These are phyloP conservation scores for Colletotrichum higginsianum DNA, from an alignment of 2,329 filamentous ascomycete species.

Conservation along the genomic window DNA sequence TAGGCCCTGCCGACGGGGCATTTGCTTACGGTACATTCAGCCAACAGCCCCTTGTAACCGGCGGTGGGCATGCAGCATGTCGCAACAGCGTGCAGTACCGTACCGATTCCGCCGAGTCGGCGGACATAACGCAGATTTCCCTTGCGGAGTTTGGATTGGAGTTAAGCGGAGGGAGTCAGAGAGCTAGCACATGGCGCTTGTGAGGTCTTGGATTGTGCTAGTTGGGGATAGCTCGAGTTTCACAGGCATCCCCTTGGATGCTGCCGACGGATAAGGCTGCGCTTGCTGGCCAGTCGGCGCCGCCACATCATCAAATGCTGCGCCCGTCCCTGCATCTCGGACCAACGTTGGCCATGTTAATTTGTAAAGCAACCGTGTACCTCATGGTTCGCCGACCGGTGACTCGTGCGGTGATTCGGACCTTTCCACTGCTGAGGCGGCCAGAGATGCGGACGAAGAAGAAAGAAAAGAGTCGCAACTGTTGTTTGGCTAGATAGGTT, in stretches of 20 bases:
- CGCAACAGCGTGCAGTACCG: constrained; percentile 3
- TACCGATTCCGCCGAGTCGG: constrained; percentile 40
- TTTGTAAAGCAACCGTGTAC: constrained; percentile 38
- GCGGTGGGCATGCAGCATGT: constrained; percentile 10
- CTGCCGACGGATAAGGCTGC: constrained; percentile 41
- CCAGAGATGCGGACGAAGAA: constrained; percentile 3
- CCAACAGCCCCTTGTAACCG: constrained; percentile 14
- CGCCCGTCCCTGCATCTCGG: constrained; percentile 32
- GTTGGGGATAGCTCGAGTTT: constrained; percentile 32
- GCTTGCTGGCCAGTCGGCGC: constrained; percentile 28
- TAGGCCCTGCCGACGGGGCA: not conserved
- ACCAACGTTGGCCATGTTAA: constrained; percentile 27
- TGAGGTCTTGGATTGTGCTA: not conserved
- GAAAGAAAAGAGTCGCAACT: not conserved
- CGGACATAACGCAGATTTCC: constrained; percentile 21
- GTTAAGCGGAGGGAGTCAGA: constrained; percentile 21
- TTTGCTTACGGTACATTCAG: constrained; percentile 25
- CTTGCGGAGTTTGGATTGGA: constrained; percentile 35
- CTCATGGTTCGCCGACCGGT: constrained; percentile 16
- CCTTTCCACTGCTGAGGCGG: not conserved
- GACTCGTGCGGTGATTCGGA: constrained; percentile 18
- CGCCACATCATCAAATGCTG: constrained; percentile 37
- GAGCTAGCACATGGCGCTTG: constrained; percentile 16
- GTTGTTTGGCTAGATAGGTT: constrained; percentile 7
- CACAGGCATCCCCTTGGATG: constrained; percentile 14